Evolutionary conservation across 1,284 basidiomycete species (phyloP), one percentile per base, ranked within the genome.

Genomic region (Pterulicium gracile): DNA sequence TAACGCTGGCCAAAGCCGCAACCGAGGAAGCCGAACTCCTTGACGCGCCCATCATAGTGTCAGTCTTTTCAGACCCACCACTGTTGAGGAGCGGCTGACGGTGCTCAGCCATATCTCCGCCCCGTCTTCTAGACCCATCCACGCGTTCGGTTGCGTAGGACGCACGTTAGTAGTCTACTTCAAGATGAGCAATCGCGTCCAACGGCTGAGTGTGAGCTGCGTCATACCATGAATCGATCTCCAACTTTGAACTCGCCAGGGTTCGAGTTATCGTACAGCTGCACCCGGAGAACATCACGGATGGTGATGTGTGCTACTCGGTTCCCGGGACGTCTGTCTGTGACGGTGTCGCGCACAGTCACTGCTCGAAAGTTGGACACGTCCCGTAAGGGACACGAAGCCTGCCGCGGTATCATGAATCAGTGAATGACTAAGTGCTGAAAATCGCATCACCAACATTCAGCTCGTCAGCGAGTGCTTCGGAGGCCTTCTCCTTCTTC

Each of bases 281-380:
- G 64, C 18, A 86, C 54, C 5, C 64, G 67, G 3, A 79, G 63
- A 1, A 79, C 81, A 56, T 95, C 88, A 89, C 90, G 94, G 1
- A 92, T 74, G 0, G 85, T 93, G 43, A 96, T 55, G 58, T 89
- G 84, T 0, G 78, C 90, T 1, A 63, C 69, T 14, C 88, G 74
- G 48, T 69, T 67, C 3, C 72, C 65, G 13, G 73, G 72, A 50
- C 69, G 65, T 49, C 69, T 68, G 1, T 56, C 55, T 24, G 74
- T 75, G 21, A 66, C 68, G 3, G 83, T 80, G 58, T 98, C 95
- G 50, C 75, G 67, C 17, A 88, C 74, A 12, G 83, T 67, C 4
- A 94, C 62, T 3, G 96, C 79, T 18, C 91, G 73, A 62, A 97
- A 96, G 49, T 73, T 79, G 39, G 85, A 78, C 12, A 92, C 83